Conservation (phyloP, 257 asterid species). For the Schizonepeta tenuifolia region DNA sequence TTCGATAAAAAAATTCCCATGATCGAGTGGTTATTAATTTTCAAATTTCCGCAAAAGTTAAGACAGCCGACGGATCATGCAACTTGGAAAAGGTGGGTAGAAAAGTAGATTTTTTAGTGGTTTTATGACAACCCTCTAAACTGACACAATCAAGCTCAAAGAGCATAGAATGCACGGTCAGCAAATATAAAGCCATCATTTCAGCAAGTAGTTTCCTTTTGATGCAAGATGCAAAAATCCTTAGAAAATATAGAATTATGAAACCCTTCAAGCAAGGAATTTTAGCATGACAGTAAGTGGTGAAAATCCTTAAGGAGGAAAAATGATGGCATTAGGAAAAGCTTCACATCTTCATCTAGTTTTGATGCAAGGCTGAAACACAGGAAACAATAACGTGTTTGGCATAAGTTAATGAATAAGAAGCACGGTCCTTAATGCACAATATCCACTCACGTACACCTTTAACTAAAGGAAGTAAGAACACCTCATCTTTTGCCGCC, state of each 20-base stretch:
- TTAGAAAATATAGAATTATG: not conserved
- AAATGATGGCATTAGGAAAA: slow-evolving; percentile 7
- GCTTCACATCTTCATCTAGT: not conserved
- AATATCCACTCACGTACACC: slow-evolving; percentile 9
- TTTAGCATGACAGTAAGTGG: not conserved
- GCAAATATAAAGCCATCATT: not conserved
- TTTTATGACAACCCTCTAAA: slow-evolving; percentile 7
- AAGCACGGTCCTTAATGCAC: not conserved
- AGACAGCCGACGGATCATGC: not conserved
- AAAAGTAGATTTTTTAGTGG: not conserved
- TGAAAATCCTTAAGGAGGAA: slow-evolving; percentile 8
- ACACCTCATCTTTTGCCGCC: slow-evolving; percentile 84
- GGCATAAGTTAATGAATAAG: not conserved
- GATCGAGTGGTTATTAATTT: not conserved
- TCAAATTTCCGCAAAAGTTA: no score
- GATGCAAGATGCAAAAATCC: not conserved
- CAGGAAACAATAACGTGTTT: slow-evolving; percentile 1
- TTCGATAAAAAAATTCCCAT: not conserved
- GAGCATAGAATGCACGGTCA: not conserved
- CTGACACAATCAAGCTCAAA: slow-evolving; percentile 3
- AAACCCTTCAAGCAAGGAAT: slow-evolving; percentile 2
- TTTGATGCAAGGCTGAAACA: slow-evolving; percentile 25
- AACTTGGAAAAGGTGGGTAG: not conserved
- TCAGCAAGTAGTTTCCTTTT: slow-evolving; percentile 1
- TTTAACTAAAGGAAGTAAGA: slow-evolving; percentile 11